Evolutionary conservation across 176 grass and related monocot species (phyloP), one percentile per base, ranked within the genome.

Genomic region (Zizania latifolia): DNA sequence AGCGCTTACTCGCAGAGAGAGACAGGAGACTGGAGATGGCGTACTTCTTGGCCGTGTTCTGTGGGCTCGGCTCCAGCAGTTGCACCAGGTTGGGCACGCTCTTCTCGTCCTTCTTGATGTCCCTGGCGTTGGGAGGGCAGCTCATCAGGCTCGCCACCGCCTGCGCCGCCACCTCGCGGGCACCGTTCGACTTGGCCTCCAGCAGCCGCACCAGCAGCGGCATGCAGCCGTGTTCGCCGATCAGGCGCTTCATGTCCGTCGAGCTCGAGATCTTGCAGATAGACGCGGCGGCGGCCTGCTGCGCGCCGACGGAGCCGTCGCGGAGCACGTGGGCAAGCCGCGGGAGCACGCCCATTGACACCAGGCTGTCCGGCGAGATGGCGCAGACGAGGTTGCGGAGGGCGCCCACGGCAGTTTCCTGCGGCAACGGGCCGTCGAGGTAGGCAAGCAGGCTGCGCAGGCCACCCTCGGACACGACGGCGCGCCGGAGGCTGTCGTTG

Each of bases 31-130:
- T 94, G 5, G 86, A 86, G 69, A 98, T 89, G 7, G 96, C 96
- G 41, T 99, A 95, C 92, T 99, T 99, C 87, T 94, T 99, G 0
- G 96, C 96, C 4, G 96, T 99, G 73, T 99, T 99, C 64, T 82
- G 74, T 1, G 86, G 92, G 64, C 89, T 92, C 24, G 96, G 92
- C 27, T 99, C 89, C 1, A 99, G 89, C 85, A 99, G 82, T 64
- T 95, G 96, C 38, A 99, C 96, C 84, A 99, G 86, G 86, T 90
- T 95, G 3, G 96, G 96, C 66, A 99, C 89, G 57, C 91, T 92
- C 89, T 99, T 99, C 69, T 95, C 96, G 64, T 95, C 85, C 89
- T 86, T 99, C 75, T 95, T 99, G 17, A 99, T 22, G 34, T 99
- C 87, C 39, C 89, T 72, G 5, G 82, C 27, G 34, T 99, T 99